Conservation (phyloP, 169 alveolate species). For the Plasmodium cynomolgi region DNA sequence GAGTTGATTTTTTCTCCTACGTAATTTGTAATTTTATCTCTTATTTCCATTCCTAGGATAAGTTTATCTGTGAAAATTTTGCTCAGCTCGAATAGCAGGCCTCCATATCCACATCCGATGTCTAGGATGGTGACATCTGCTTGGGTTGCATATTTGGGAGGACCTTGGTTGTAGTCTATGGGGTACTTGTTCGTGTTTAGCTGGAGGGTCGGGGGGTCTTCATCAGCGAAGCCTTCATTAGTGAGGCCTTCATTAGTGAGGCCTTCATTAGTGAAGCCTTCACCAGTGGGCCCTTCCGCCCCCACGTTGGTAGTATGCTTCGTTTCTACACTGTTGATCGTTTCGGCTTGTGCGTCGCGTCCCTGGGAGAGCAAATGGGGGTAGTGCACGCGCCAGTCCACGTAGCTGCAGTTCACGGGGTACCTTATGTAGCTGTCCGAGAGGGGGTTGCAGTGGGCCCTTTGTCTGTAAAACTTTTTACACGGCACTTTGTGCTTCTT, state of each 20-base stretch:
- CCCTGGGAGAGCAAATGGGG: conserved; percentile 64
- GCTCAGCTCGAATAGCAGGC: conserved; percentile 87
- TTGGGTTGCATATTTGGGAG: neutral
- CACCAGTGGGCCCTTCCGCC: neutral
- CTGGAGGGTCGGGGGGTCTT: neutral
- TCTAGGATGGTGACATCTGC: conserved; percentile 82
- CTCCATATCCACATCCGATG: conserved; percentile 93
- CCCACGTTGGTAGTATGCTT: neutral
- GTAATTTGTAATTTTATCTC: conserved; percentile 91
- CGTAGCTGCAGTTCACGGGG: conserved; percentile 84
- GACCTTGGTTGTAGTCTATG: neutral
- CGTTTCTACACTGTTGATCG: neutral
- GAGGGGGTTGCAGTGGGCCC: conserved; percentile 90
- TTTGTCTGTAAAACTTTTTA: conserved; percentile 44
- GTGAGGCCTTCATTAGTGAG: no score
- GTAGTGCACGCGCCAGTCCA: conserved; percentile 86
- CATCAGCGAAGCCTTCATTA: no score
- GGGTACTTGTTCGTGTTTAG: conserved; percentile 49
- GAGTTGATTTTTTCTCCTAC: conserved; percentile 89
- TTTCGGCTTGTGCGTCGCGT: neutral
- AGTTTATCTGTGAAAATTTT: conserved; percentile 80
- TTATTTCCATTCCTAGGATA: conserved; percentile 90
- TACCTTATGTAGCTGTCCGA: conserved; percentile 87
- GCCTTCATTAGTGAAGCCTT: no score
- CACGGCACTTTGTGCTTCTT: conserved; percentile 58